Base-by-base conservation (phyloP, 352 stramenopile species). In the Globisporangium solare region DNA sequence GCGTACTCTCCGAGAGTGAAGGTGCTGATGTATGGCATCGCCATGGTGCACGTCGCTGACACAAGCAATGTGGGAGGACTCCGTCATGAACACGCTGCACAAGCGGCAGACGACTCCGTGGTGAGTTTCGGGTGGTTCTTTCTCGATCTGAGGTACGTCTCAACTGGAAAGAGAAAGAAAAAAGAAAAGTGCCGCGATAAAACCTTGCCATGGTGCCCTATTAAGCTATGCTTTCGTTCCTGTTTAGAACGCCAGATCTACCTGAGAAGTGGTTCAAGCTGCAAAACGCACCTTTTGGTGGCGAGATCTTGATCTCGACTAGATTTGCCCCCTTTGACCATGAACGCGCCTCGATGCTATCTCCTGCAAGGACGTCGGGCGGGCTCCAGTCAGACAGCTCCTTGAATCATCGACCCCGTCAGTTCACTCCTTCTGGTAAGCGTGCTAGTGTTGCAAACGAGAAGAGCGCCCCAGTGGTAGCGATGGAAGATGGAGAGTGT, bases 41-140 rank as follows among this genome's bases (percentile, higher is more conserved):
- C 68, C 20, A 66, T 65, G n/a, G n/a, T n/a, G 0, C 63, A 70
- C 18, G 53, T 57, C 14, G 42, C 47, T 0, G 64, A 60, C 6
- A 55, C 62, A 8, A 70, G 0, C 11, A 70, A 1, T 0, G 54
- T 58, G 47, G 14, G 32, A 14, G 51, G 20, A 6, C 57, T 63
- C 8, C 42, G 43, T n/a, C n/a, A n/a, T 22, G 57, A 57, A 17
- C 32, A 43, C 32, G 63, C 54, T 6, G 47, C 53, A 18, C 54
- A 57, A 35, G 55, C 50, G 66, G 39, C 65, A 76, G 59, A 79
- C 35, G 58, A 66, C 46, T 61, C 58, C 21, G 74, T 89, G 53
- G 61, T 86, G 47, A 88, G 78, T 48, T 79, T 87, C 50, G 83
- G 83, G 4, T 93, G 81, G 80, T 89, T 93, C 64, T 91, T 93